Conservation (phyloP, 495 filamentous ascomycete genomes). For the Margaritispora aquatica region DNA sequence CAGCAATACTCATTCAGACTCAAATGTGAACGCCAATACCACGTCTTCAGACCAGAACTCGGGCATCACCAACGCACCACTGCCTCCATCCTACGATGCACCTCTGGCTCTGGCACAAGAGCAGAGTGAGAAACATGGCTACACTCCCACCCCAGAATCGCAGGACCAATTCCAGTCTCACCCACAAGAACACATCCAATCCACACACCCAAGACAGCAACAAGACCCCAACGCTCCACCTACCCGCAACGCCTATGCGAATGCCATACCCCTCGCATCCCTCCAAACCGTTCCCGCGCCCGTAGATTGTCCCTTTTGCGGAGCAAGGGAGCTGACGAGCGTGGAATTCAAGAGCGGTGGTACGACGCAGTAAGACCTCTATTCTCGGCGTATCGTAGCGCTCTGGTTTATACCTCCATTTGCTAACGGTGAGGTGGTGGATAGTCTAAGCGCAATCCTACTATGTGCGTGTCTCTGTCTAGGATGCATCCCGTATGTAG, state of each 20-base stretch:
- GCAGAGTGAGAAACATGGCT: neutral
- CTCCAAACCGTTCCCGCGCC: neutral
- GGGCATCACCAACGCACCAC: neutral
- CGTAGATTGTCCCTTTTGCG: slow-evolving; percentile 10
- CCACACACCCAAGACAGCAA: neutral
- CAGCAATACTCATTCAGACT: neutral
- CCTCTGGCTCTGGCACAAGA: neutral
- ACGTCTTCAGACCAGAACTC: neutral
- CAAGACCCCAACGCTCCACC: neutral
- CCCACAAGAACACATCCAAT: neutral
- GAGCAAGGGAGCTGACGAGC: slow-evolving; percentile 10
- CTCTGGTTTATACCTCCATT: no score
- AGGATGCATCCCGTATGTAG: slow-evolving; percentile 65
- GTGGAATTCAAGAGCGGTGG: slow-evolving; percentile 4
- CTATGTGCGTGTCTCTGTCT: slow-evolving; percentile 38
- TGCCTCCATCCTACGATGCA: neutral
- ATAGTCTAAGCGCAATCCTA: slow-evolving; percentile 45
- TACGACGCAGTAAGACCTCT: slow-evolving; percentile 17
- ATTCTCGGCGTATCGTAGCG: no score
- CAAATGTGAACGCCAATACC: neutral
- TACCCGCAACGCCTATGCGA: neutral
- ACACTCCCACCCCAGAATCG: neutral
- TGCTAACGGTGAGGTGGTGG: neutral
- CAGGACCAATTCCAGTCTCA: neutral
- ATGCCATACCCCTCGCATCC: neutral